Evolutionary conservation across 2,329 filamentous ascomycete species (phyloP), one percentile per base, ranked within the genome.

Genomic region (Helotiales sp.): DNA sequence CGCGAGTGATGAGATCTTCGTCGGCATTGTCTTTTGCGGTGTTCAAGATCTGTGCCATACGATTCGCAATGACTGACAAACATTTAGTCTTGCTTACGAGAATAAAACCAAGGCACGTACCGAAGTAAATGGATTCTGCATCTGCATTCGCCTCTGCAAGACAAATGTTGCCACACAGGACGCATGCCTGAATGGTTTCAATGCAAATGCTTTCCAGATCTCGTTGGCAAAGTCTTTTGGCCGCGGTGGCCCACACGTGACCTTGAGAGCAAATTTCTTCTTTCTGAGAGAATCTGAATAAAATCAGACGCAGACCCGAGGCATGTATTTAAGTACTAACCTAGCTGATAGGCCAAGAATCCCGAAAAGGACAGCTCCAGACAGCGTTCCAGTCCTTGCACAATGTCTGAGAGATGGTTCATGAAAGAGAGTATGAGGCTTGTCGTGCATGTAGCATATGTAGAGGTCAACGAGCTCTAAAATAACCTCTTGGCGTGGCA

Each of bases 1-100:
- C 72, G 8, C 67, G 61, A 0, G 64, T 67, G 27, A 70, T 49
- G 5, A 54, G 60, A 54, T 68, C 66, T 40, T 73, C 70, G 0
- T 19, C 17, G 4, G 63, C 62, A 4, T 64, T 58, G 3, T 40
- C 52, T 0, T 53, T 58, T 13, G 63, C 60, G 1, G 73, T 55
- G 13, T 70, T 67, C 5, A 74, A 62, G 6, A 74, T 65, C 54
- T 72, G 70, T 13, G 69, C 66, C 72, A 74, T 74, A 10, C 71
- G 67, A 38, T 62, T 72, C 4, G 71, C 72, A 25, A 74, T 63
- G n/a, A 58, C 65, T 67, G 17, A 12, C 13, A 25, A 19, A 30
- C 10, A 17, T 8, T 48, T 31, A 48, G 46, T 31, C 10, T 42
- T 9, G 29, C 30, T 33, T 4, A 34, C 24, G 19, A 34, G 30